Evolutionary conservation across 345 rosid species (phyloP).

Genomic region (Populus davidiana): DNA sequence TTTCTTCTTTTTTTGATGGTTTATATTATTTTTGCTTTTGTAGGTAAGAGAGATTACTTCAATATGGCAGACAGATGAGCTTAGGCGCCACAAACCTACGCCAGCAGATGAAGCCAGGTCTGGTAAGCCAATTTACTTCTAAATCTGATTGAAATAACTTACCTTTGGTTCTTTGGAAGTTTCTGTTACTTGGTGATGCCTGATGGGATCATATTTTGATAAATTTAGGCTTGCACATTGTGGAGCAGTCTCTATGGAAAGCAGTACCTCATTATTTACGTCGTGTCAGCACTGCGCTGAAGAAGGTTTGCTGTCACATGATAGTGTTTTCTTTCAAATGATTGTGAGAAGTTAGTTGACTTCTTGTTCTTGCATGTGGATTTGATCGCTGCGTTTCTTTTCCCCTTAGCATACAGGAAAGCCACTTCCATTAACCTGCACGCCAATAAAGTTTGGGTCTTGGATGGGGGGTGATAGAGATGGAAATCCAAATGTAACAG

Average conservation of each 20-base stretch:
- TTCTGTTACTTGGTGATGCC: not conserved
- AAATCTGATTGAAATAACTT: slow-evolving; percentile 3
- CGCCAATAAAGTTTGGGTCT: slow-evolving; percentile 88
- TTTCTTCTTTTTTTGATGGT: not conserved
- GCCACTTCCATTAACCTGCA: slow-evolving; percentile 82
- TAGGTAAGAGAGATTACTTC: slow-evolving; percentile 90
- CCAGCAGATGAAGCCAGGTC: slow-evolving; percentile 96
- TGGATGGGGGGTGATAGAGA: slow-evolving; percentile 99
- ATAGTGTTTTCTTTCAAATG: slow-evolving; percentile 8
- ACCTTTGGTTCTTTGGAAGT: slow-evolving; percentile 7
- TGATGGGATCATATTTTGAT: not conserved
- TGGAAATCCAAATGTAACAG: slow-evolving; percentile 92
- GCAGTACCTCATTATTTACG: slow-evolving; percentile 88
- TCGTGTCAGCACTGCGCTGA: slow-evolving; percentile 83
- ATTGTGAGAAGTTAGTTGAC: not conserved
- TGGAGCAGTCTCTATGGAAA: slow-evolving; percentile 98
- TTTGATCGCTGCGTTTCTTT: not conserved
- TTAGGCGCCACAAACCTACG: slow-evolving; percentile 89
- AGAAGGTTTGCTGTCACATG: slow-evolving; percentile 50
- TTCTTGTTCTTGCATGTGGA: not conserved
- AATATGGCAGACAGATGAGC: slow-evolving; percentile 96
- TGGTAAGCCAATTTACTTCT: slow-evolving; percentile 41
- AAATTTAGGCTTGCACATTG: slow-evolving; percentile 79
- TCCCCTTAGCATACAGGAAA: slow-evolving; percentile 64
- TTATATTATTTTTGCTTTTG: slow-evolving; percentile 17